Evolutionary conservation across 1,284 basidiomycete species (phyloP).

Genomic region (Trametes versicolor): DNA sequence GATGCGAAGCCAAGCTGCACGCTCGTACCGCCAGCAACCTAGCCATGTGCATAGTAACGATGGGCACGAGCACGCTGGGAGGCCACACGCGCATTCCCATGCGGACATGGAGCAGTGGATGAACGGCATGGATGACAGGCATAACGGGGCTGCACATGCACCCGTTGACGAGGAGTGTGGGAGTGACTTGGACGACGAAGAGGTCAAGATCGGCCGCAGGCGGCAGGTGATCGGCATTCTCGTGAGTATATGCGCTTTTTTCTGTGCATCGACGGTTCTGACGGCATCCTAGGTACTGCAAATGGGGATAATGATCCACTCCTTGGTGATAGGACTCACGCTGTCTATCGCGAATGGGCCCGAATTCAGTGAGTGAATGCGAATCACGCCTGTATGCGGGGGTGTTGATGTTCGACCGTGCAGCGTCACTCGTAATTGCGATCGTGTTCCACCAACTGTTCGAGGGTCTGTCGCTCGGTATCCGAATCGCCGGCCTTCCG

Average conservation of each 20-base stretch:
- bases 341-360: conserved; percentile 71
- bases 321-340: conserved; percentile 79
- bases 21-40: conserved; percentile 21
- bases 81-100: conserved; percentile 44
- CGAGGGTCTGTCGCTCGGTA: conserved; percentile 81
- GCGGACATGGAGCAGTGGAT: conserved; percentile 42
- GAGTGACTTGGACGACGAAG: conserved; percentile 38
- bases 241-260: conserved; percentile 47
- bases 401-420: conserved; percentile 14
- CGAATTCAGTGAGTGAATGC: conserved; percentile 68
- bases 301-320: conserved; percentile 85
- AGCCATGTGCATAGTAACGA: conserved; percentile 27
- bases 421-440: conserved; percentile 77
- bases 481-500: conserved; percentile 75
- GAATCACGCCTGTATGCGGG: conserved; percentile 5
- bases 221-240: conserved; percentile 73
- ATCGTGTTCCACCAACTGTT: conserved; percentile 84
- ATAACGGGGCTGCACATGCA: conserved; percentile 25
- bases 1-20: conserved; percentile 25
- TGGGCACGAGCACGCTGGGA: conserved; percentile 38
- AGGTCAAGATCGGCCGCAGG: conserved; percentile 56
- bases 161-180: conserved; percentile 30
- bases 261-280: background rate
- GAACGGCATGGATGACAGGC: conserved; percentile 32
- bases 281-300: conserved; percentile 64